Evolutionary conservation across 192 early-diverging fungal species (phyloP), one percentile per base, ranked within the genome.

Genomic region (Backusella liffmaniae): DNA sequence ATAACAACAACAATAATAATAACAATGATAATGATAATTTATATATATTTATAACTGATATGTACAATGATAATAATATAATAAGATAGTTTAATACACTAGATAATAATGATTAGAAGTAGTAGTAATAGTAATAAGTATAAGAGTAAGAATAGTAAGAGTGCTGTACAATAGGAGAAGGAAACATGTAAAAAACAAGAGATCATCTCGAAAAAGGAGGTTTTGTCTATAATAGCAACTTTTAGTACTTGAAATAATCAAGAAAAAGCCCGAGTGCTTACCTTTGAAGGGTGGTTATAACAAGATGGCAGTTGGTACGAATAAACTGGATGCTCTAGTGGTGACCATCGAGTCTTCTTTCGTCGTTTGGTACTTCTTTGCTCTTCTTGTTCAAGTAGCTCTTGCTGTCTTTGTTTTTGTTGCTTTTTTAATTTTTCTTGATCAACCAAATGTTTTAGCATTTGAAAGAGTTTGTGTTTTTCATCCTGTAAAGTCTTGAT

Each of bases 381-480:
- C 23, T 37, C 30, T 13, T 70, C 32, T 26, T 72, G 42, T 8
- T 72, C 39, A 10, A 12, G 44, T 72, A 23, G 44, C 46, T 37
- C 21, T 13, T 73, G 71, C 51, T 53, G 46, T 39, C 34, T 51
- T 56, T 21, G 44, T 35, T 73, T 16, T n/a, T 39, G 49, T 15
- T 51, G 32, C 9, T 51, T 32, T 10, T 37, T 39, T 23, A 34
- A 42, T 13, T 49, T 51, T 59, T 51, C 49, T 59, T 73, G 32
- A 34, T 42, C 26, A 32, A 51, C 34, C 26, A 66, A 66, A 34
- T 74, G 73, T 15, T 74, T 74, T 30, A 74, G 13, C 37, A 67
- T 23, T 67, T 74, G 73, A 23, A 74, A 74, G 12, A 74, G 23
- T 37, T 42, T 39, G 65, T 74, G 73, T 49, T 74, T 74, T 30